Evolutionary conservation across 2,329 filamentous ascomycete genomes (phyloP), one percentile per base, ranked within the genome.

Genomic region (Sclerotinia subarctica): DNA sequence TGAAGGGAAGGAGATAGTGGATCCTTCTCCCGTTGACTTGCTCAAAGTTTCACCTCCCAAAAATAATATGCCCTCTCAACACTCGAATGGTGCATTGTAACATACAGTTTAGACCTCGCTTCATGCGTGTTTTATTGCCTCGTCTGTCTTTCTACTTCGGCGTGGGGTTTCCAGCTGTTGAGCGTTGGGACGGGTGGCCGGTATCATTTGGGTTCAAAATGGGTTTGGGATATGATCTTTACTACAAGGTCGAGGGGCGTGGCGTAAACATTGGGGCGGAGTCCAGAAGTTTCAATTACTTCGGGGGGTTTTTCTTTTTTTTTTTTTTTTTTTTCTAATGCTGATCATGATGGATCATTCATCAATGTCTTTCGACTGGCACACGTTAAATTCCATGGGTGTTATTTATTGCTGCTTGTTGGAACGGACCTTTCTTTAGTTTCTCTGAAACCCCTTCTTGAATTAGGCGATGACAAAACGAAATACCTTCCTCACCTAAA

Each of bases 51-150:
- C 71, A 58, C 56, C 70, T 56, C 59, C 29, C 64, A 69, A 66
- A 62, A 68, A 67, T 69, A 69, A 64, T 67, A 54, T 68, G 58
- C 68, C 70, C 46, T 68, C 69, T 46, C 70, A 72, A 70, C 68
- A 69, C 64, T 49, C 70, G 68, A 75, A 74, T 68, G 71, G 72
- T 70, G 72, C 73, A 73, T 74, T 80, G 79, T 79, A 80, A 78
- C 72, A 78, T 79, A 78, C 71, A 74, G 29, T 53, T 68, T 76
- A 75, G 74, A 76, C 69, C 70, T 73, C 63, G 68, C 70, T 66
- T 68, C 67, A 65, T 66, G 59, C 69, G 67, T 63, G 67, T 69
- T 72, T 69, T 67, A 72, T 70, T 68, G 66, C 49, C 64, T 53
- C 64, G 62, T 71, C 69, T 66, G 68, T 70, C 67, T 68, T 69